Percentiles rank a stretch among this genome's conserved stretches.
Evolutionary conservation across 148 eudicot species (phyloP).

Genomic region (Rhododendron ferrugineum): DNA sequence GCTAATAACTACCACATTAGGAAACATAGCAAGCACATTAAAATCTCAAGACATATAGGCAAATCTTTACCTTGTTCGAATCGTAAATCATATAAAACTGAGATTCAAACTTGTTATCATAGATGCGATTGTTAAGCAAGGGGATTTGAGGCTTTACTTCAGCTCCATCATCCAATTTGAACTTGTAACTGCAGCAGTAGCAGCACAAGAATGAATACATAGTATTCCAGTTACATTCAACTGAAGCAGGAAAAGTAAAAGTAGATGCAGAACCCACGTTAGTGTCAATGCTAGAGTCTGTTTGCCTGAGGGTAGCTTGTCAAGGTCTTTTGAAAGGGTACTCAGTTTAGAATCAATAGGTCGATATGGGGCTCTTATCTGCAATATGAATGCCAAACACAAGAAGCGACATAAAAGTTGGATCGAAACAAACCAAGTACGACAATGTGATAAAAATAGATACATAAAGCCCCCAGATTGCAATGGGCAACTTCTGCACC

Average conservation of each 20-base stretch:
- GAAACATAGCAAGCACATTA: neutral
- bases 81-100: slow-evolving; percentile 97
- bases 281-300: slow-evolving; percentile 75
- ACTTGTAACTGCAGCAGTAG: slow-evolving; percentile 74
- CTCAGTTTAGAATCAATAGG: slow-evolving; percentile 71
- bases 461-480: neutral
- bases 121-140: slow-evolving; percentile 83
- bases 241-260: neutral
- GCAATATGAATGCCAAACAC: slow-evolving; percentile 14
- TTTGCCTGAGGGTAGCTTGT: slow-evolving; percentile 92
- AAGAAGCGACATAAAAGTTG: neutral
- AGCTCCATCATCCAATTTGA: slow-evolving; percentile 92
- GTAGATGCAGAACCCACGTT: slow-evolving; percentile 50
- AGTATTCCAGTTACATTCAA: neutral
- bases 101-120: slow-evolving; percentile 94
- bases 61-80: slow-evolving; percentile 69
- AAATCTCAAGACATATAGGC: neutral
- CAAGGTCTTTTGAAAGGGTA: slow-evolving; percentile 71
- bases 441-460: neutral
- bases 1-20: neutral
- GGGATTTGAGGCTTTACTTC: slow-evolving; percentile 86
- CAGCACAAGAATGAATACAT: slow-evolving; percentile 17
- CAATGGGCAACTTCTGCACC: slow-evolving; percentile 33
- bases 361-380: slow-evolving; percentile 79
- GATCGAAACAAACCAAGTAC: neutral